These are phyloP conservation scores for Draba incana DNA, from an alignment of 345 rosid genomes.

Conservation along the genomic window DNA sequence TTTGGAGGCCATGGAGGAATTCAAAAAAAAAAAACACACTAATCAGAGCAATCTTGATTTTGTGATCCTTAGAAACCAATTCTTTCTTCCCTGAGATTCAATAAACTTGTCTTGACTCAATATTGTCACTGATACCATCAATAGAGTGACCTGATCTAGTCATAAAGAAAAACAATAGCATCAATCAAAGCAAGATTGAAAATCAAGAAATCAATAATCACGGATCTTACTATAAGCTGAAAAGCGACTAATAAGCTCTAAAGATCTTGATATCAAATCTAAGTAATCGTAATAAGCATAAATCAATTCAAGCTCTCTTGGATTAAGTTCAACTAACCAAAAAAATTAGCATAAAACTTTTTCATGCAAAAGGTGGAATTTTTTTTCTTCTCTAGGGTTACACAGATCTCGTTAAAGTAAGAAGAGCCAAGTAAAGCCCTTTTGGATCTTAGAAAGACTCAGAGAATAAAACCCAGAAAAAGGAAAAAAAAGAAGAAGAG, in stretches of 20 bases:
- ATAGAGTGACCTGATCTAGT: constrained; percentile 36
- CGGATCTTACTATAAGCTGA: not conserved
- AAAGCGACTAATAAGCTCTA: not conserved
- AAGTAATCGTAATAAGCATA: constrained; percentile 7
- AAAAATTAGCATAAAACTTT: constrained; percentile 13
- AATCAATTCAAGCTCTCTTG: constrained; percentile 9
- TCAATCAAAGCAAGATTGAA: constrained; percentile 2
- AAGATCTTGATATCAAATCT: constrained; percentile 22
- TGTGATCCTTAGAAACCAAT: constrained; percentile 37
- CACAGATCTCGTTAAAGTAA: constrained; percentile 52
- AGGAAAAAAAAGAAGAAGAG: constrained; percentile 37
- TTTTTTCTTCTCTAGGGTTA: constrained; percentile 19
- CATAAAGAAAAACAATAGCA: constrained; percentile 19
- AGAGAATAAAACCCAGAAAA: constrained; percentile 49
- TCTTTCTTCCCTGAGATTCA: not conserved
- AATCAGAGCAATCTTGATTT: constrained; percentile 27
- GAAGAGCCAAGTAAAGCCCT: constrained; percentile 38
- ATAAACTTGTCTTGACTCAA: constrained; percentile 11
- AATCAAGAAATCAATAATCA: constrained; percentile 4
- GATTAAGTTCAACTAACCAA: not conserved
- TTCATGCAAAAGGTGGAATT: constrained; percentile 31
- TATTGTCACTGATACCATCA: constrained; percentile 37
- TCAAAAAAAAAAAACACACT: no score
- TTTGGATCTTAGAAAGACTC: constrained; percentile 49
- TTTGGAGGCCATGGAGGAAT: constrained; percentile 53